Conservation (phyloP, 2,329 filamentous ascomycete genomes). For the Endoconidiophora polonica region DNA sequence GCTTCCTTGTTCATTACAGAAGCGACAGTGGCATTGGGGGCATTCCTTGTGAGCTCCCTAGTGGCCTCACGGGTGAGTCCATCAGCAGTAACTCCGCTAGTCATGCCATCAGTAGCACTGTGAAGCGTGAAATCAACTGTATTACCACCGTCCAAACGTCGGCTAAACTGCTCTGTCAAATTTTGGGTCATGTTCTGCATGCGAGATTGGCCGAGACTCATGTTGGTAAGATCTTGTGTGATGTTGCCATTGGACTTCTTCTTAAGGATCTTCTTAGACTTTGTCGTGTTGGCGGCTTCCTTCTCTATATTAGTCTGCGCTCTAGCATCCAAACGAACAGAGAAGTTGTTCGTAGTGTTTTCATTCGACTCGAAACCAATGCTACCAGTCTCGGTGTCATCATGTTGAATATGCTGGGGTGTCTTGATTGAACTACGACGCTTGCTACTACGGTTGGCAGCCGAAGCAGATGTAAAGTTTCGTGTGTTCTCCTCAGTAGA, state of each 20-base stretch:
- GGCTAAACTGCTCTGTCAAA: constrained; percentile 14
- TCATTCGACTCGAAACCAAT: constrained; percentile 16
- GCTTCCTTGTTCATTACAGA: constrained; percentile 13
- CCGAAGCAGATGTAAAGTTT: not conserved
- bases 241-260: constrained; percentile 13
- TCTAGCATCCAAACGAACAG: constrained; percentile 12
- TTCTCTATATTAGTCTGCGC: constrained; percentile 15
- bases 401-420: not conserved
- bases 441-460: constrained; percentile 28
- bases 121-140: constrained; percentile 10
- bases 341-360: constrained; percentile 15
- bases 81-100: not conserved
- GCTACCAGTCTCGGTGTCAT: constrained; percentile 15
- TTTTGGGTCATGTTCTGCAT: constrained; percentile 8
- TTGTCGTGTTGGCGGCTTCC: constrained; percentile 2
- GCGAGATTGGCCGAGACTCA: constrained; percentile 11
- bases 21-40: not conserved
- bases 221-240: constrained; percentile 15
- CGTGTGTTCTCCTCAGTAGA: constrained; percentile 16
- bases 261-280: not conserved
- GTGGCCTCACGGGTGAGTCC: constrained; percentile 5
- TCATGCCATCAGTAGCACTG: constrained; percentile 1
- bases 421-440: constrained; percentile 19
- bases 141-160: constrained; percentile 6
- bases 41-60: not conserved